Evolutionary conservation across 2,329 filamentous ascomycete species (phyloP), one percentile per base, ranked within the genome.

Genomic region (Aspergillus nomiae): DNA sequence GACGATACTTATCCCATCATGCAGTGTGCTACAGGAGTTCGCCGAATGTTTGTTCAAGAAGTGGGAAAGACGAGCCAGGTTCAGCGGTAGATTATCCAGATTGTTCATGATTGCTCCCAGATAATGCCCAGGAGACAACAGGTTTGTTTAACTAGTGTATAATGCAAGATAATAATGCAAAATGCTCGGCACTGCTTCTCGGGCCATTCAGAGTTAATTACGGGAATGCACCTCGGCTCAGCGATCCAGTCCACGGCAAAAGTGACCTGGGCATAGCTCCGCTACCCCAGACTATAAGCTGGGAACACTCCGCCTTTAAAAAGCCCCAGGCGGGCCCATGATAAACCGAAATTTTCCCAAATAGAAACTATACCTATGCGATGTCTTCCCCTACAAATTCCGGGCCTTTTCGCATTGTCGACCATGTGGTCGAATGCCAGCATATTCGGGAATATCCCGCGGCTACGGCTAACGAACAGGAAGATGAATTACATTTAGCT

Each of bases 381-480:
- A 76, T 58, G 73, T 79, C 53, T 69, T 76, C 61, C 30, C 26
- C 53, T n/a, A 36, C 50, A 28, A 38, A 57, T 92, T 92, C 79
- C n/a, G 69, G 72, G 8, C 71, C 75, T 16, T 80, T 80, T 62
- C 80, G 85, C 67, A 81, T 96, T 70, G 85, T 87, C 67, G 90
- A 95, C 76, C 93, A 97, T 80, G 82, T 85, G 50, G 77, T 96
- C 68, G 85, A 88, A 60, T 87, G 87, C 68, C 87, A 92, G 67
- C 91, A 97, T 77, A 90, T 97, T 66, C 86, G 94, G 66, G 91
- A 96, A 74, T 96, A 92, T 74, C 84, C 91, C 8, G 86, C 87
- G 59, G 91, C 90, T 14, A 92, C 91, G 2, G 85, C 88, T 3
- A 83, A 85, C 61, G 86, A 86, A 14, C 91, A 96, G 70, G 90